These are phyloP conservation scores for Articulospora tetracladia DNA, from an alignment of 495 filamentous ascomycete genomes.

Conservation along the genomic window DNA sequence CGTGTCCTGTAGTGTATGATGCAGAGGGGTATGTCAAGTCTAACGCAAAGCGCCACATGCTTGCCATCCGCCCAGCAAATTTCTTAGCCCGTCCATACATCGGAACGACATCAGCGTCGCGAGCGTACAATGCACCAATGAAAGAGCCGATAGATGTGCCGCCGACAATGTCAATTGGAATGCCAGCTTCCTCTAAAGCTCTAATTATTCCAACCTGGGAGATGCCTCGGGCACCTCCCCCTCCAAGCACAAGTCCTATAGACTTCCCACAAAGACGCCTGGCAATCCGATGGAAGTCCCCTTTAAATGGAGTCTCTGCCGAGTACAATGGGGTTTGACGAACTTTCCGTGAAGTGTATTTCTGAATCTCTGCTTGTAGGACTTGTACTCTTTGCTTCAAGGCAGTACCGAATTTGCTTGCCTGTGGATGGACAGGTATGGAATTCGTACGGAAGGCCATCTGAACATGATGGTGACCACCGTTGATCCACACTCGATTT, in stretches of 20 bases:
- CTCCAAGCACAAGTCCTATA: slow-evolving; percentile 89
- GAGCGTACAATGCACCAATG: slow-evolving; percentile 91
- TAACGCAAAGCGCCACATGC: slow-evolving; percentile 94
- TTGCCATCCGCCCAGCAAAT: slow-evolving; percentile 94
- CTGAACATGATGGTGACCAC: slow-evolving; percentile 97
- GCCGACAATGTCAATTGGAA: slow-evolving; percentile 93
- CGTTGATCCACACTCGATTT: slow-evolving; percentile 96
- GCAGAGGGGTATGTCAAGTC: slow-evolving; percentile 93
- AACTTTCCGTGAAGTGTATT: slow-evolving; percentile 86
- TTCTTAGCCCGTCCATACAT: slow-evolving; percentile 97
- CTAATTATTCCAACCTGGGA: slow-evolving; percentile 90
- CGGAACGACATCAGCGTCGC: slow-evolving; percentile 93
- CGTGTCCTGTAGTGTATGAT: slow-evolving; percentile 96
- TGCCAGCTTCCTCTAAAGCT: slow-evolving; percentile 92
- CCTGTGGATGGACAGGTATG: slow-evolving; percentile 72
- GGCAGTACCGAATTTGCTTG: slow-evolving; percentile 75
- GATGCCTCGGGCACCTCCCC: slow-evolving; percentile 88
- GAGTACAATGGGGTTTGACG: slow-evolving; percentile 87
- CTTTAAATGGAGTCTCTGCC: slow-evolving; percentile 87
- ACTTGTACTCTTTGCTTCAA: slow-evolving; percentile 93
- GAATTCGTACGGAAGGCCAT: slow-evolving; percentile 83
- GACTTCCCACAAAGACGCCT: slow-evolving; percentile 90
- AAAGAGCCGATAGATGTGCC: slow-evolving; percentile 98
- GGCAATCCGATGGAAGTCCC: slow-evolving; percentile 92
- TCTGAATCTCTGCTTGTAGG: slow-evolving; percentile 93